These are phyloP conservation scores for Brassica hybrid DNA, from an alignment of 441 rosid genomes.

Conservation along the genomic window DNA sequence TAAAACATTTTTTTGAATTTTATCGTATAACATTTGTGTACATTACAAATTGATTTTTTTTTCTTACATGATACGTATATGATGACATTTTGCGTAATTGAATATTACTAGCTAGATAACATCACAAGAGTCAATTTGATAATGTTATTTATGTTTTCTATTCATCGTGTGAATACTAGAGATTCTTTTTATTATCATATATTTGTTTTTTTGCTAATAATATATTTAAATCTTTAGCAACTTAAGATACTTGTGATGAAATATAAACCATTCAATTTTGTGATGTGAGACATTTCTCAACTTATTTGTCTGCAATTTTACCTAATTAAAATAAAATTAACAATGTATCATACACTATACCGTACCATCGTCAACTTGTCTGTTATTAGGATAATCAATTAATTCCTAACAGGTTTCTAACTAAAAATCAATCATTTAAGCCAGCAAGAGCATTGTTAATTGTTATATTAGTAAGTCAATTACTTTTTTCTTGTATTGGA, in stretches of 20 bases:
- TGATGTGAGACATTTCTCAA: constrained; percentile 26
- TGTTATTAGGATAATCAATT: not conserved
- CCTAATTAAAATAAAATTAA: not conserved
- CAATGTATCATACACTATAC: not conserved
- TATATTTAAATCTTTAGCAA: not conserved
- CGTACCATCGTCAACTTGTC: not conserved
- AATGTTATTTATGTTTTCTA: not conserved
- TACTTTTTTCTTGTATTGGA: not conserved
- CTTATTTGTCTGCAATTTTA: not conserved
- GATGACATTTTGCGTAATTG: not conserved
- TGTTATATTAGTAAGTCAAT: not conserved
- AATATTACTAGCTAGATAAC: not conserved
- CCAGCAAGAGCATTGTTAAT: not conserved
- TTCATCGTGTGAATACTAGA: constrained; percentile 2
- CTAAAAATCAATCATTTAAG: not conserved
- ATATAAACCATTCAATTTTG: constrained; percentile 17
- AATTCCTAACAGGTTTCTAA: not conserved
- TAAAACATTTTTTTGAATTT: not conserved
- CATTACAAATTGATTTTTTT: too few species aligned
- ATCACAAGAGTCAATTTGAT: not conserved
- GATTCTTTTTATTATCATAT: constrained; percentile 7
- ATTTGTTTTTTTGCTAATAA: not conserved
- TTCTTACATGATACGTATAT: not conserved
- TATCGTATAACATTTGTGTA: not conserved
- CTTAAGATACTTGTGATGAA: not conserved